Evolutionary conservation across 179 eudicot genomes (phyloP).

Genomic region (Dionaea muscipula): DNA sequence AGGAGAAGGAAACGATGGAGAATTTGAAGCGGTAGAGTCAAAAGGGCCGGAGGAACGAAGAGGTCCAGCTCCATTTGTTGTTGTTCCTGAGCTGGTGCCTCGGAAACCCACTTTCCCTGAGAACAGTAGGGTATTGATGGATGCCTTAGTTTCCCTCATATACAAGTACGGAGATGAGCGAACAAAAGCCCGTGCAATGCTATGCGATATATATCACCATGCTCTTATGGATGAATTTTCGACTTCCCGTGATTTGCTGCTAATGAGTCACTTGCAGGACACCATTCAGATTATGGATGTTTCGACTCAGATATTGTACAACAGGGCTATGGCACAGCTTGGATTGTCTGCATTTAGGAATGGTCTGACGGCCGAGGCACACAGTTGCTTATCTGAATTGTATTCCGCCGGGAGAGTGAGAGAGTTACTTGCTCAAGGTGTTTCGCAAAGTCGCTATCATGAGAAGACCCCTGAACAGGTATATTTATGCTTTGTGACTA

Average conservation of each 20-base stretch:
- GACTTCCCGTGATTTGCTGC: slow-evolving; percentile 59
- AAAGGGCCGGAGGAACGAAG: slow-evolving; percentile 30
- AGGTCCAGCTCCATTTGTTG: slow-evolving; percentile 58
- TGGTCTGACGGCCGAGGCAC: slow-evolving; percentile 63
- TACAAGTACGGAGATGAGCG: slow-evolving; percentile 77
- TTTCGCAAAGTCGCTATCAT: slow-evolving; percentile 79
- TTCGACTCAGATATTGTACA: slow-evolving; percentile 77
- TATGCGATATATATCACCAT: slow-evolving; percentile 87
- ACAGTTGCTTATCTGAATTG: slow-evolving; percentile 72
- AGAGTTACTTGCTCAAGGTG: slow-evolving; percentile 85
- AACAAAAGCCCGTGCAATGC: slow-evolving; percentile 90
- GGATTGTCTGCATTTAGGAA: slow-evolving; percentile 77
- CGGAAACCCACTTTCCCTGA: slow-evolving; percentile 70
- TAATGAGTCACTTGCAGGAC: slow-evolving; percentile 93
- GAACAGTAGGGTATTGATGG: slow-evolving; percentile 66
- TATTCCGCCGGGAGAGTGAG: slow-evolving; percentile 87
- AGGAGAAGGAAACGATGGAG: slow-evolving; percentile 26
- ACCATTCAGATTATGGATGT: slow-evolving; percentile 71
- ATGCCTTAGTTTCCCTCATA: slow-evolving; percentile 61
- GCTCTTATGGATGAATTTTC: slow-evolving; percentile 73
- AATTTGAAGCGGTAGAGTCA: slow-evolving; percentile 26
- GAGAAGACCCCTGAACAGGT: slow-evolving; percentile 96
- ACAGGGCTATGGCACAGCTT: slow-evolving; percentile 88
- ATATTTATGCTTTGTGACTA: background rate
- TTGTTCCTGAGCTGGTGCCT: slow-evolving; percentile 59